Percentiles rank a stretch among this genome's conserved stretches.
Conservation (phyloP, 306 rosid genomes). For the Vigna hirtella region DNA sequence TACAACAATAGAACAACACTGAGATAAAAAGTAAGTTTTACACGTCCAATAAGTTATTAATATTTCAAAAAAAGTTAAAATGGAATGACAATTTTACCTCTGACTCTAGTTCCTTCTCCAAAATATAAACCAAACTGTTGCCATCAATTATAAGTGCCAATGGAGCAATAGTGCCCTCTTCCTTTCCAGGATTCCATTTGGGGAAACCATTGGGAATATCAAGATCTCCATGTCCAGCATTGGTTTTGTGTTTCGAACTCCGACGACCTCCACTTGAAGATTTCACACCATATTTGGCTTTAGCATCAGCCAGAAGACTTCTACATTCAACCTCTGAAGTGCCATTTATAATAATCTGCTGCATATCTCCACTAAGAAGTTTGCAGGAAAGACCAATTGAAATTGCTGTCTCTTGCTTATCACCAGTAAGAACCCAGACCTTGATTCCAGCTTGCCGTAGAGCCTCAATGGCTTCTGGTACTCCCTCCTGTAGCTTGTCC, state of each 20-base stretch:
- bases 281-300: conserved; percentile 65
- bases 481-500: conserved; percentile 98
- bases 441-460: conserved; percentile 97
- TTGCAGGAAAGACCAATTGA: conserved; percentile 94
- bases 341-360: conserved; percentile 80
- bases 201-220: conserved; percentile 53
- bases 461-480: conserved; percentile 91
- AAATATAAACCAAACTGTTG: conserved; percentile 92
- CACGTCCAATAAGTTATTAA: conserved; percentile 15
- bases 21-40: conserved; percentile 27
- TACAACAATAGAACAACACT: conserved; percentile 21
- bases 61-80: conserved; percentile 1
- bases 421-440: conserved; percentile 99
- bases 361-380: conserved; percentile 82
- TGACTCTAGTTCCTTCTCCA: conserved; percentile 83
- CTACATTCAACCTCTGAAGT: conserved; percentile 76
- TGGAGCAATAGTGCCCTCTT: conserved; percentile 60
- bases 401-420: conserved; percentile 99
- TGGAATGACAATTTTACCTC: conserved; percentile 68
- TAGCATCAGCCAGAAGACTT: conserved; percentile 74
- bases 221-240: conserved; percentile 49
- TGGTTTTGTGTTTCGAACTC: conserved; percentile 48
- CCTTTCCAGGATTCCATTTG: conserved; percentile 58
- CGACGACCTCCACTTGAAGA: conserved; percentile 46
- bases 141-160: conserved; percentile 95